phyloP scores from a whole-genome alignment of 2,329 filamentous ascomycete genomes.

The Talaromyces sp. region DNA sequence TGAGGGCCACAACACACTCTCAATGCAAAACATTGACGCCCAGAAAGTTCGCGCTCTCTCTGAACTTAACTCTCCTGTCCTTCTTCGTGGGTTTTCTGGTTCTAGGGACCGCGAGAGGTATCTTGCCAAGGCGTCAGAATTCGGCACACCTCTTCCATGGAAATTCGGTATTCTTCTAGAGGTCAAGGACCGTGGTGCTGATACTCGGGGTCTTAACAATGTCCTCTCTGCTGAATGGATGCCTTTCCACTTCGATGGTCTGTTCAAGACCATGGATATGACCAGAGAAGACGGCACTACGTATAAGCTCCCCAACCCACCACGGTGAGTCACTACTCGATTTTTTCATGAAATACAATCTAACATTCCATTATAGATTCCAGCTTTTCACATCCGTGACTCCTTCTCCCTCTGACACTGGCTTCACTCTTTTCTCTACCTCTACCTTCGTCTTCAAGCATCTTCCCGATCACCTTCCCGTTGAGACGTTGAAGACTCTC shows the following conservation, averaged over 20 bases:
- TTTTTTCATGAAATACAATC: background rate
- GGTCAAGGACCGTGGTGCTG: constrained; percentile 3
- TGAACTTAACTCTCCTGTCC: constrained; percentile 4
- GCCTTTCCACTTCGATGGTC: constrained; percentile 9
- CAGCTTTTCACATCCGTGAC: constrained; percentile 10
- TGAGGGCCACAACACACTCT: background rate
- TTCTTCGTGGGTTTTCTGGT: constrained; percentile 2
- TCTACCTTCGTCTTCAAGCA: constrained; percentile 49
- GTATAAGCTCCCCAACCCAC: background rate
- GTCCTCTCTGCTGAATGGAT: constrained; percentile 4
- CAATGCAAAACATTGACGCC: constrained; percentile 1
- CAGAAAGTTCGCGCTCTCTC: constrained; percentile 2
- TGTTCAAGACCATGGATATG: constrained; percentile 8
- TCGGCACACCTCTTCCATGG: constrained; percentile 4
- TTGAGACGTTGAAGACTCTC: constrained; percentile 35
- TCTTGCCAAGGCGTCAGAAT: constrained; percentile 1
- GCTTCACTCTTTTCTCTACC: constrained; percentile 52
- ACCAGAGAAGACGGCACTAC: constrained; percentile 3
- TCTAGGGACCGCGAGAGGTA: constrained; percentile 3
- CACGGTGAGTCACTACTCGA: background rate
- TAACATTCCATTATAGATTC: background rate
- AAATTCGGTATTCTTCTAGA: constrained; percentile 6
- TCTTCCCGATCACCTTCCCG: constrained; percentile 34
- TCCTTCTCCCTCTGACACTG: constrained; percentile 46
- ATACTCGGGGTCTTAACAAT: constrained; percentile 7